Evolutionary conservation across 805 yeast genomes (phyloP).

Genomic region (Wickerhamiella cacticola): DNA sequence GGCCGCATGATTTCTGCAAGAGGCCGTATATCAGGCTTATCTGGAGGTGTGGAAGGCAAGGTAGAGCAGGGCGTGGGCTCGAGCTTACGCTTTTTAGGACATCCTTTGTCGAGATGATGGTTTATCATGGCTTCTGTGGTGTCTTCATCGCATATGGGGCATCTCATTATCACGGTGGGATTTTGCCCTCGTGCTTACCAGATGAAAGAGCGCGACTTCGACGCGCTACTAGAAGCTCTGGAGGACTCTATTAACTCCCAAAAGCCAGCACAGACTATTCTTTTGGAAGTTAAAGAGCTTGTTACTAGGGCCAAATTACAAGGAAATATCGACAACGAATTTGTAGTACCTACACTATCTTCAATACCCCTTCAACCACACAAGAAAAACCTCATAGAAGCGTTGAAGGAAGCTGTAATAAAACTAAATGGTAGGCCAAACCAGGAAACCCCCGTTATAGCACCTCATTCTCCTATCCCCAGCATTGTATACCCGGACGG

Average conservation of each 20-base stretch:
- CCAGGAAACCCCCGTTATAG: background rate
- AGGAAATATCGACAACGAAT: background rate
- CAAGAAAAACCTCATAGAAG: background rate
- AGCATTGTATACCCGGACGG: background rate
- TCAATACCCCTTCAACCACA: background rate
- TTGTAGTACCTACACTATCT: background rate
- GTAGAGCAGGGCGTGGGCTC: background rate
- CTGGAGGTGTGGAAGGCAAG: background rate
- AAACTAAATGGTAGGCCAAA: background rate
- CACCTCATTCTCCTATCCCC: background rate
- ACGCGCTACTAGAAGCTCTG: background rate
- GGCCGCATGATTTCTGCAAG: constrained; percentile 84
- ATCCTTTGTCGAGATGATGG: constrained; percentile 28
- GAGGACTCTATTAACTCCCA: background rate
- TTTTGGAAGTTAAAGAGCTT: background rate
- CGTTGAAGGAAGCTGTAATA: background rate
- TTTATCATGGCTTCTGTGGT: constrained; percentile 27
- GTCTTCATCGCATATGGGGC: constrained; percentile 27
- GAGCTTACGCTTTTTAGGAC: constrained; percentile 19
- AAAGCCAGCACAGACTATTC: background rate
- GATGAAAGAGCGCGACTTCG: constrained; percentile 5
- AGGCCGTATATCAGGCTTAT: constrained; percentile 32
- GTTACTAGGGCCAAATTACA: background rate
- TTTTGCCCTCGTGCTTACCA: background rate
- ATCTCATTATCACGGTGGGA: constrained; percentile 10